Conservation (phyloP, 371 early-diverging fungal genomes). For the Lichtheimia ramosa region DNA sequence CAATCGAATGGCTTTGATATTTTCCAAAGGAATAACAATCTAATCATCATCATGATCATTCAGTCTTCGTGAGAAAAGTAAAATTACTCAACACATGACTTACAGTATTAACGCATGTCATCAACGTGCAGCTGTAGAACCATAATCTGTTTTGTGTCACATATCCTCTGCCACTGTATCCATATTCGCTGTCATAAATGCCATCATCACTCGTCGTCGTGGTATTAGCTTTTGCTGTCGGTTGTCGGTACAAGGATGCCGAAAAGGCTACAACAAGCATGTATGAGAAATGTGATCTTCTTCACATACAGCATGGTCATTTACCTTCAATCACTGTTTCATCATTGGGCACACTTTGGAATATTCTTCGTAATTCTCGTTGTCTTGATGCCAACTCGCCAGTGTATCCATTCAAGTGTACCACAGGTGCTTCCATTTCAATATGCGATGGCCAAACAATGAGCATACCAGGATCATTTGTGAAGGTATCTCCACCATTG, state of each 20-base stretch:
- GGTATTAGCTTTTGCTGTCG: background rate
- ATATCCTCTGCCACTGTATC: conserved; percentile 33
- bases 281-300: too few relatives aligned
- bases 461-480: conserved; percentile 10
- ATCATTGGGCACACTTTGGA: conserved; percentile 27
- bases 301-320: too few relatives aligned
- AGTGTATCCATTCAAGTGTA: conserved; percentile 27
- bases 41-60: background rate
- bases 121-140: conserved; percentile 43
- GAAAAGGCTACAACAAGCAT: conserved; percentile 20
- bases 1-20: conserved; percentile 29
- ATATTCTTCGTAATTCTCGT: conserved; percentile 30
- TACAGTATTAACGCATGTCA: conserved; percentile 42
- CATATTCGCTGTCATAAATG: conserved; percentile 15
- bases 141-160: conserved; percentile 38
- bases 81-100: background rate
- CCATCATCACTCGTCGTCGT: conserved; percentile 1
- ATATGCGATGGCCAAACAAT: conserved; percentile 41
- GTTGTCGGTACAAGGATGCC: conserved; percentile 28
- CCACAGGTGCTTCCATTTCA: conserved; percentile 24
- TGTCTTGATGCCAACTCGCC: conserved; percentile 20
- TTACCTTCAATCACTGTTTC: conserved; percentile 46
- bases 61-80: too few relatives aligned
- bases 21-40: conserved; percentile 35
- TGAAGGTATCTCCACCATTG: conserved; percentile 3